These are phyloP conservation scores for Singerocomus inundabilis DNA, from an alignment of 1,284 basidiomycete genomes.

Conservation along the genomic window DNA sequence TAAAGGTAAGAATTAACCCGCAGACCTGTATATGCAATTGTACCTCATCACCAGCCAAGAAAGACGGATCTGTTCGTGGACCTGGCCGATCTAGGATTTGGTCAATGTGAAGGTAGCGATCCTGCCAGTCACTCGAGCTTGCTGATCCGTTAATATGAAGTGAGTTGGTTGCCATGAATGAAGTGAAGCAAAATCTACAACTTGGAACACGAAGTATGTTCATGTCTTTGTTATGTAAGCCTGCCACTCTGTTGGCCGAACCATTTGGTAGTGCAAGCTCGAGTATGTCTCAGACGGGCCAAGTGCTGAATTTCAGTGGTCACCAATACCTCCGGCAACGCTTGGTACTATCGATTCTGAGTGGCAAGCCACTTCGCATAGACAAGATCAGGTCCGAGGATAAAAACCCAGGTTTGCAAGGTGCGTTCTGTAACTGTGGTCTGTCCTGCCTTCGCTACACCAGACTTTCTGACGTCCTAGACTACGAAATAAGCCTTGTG, in stretches of 20 bases:
- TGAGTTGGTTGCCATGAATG: constrained; percentile 34
- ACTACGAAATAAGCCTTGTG: constrained; percentile 92
- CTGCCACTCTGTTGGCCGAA: neutral
- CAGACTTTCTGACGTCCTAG: constrained; percentile 39
- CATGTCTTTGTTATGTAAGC: constrained; percentile 27
- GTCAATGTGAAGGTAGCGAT: constrained; percentile 76
- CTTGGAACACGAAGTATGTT: neutral
- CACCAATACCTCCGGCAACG: constrained; percentile 86
- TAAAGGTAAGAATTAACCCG: constrained; percentile 1
- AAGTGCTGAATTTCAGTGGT: constrained; percentile 64
- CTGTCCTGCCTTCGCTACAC: constrained; percentile 1
- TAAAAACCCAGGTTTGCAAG: constrained; percentile 90
- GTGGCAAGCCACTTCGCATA: constrained; percentile 84
- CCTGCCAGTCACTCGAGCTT: constrained; percentile 59
- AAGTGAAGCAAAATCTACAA: constrained; percentile 11
- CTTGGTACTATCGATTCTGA: constrained; percentile 84
- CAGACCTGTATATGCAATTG: constrained; percentile 20
- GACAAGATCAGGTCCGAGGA: constrained; percentile 90
- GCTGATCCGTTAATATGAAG: constrained; percentile 29
- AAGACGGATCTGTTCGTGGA: constrained; percentile 75
- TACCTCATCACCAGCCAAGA: constrained; percentile 73
- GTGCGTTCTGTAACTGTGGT: constrained; percentile 38
- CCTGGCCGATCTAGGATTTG: constrained; percentile 80
- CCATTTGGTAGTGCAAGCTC: neutral
- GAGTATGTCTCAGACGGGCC: constrained; percentile 41